These are phyloP conservation scores for Chionographis japonica DNA, from an alignment of 106 monocot species.

Conservation along the genomic window DNA sequence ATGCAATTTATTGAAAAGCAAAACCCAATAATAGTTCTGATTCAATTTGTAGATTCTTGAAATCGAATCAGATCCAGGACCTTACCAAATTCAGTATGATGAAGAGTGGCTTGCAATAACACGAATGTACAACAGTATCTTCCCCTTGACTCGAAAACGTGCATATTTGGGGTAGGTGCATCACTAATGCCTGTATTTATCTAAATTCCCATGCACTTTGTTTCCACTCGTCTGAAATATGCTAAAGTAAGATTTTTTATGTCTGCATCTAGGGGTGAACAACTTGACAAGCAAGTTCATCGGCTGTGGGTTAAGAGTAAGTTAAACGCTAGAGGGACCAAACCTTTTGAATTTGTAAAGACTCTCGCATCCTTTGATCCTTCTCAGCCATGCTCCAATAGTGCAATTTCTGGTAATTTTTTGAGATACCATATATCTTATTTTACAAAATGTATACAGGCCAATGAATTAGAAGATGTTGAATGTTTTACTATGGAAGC, in stretches of 20 bases:
- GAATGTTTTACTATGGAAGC: too few species aligned
- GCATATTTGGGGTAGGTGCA: slow-evolving; percentile 20
- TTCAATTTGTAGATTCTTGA: slow-evolving; percentile 62
- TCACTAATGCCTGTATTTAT: neutral
- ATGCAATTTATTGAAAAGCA: neutral
- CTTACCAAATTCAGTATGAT: slow-evolving; percentile 78
- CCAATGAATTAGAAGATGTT: too few species aligned
- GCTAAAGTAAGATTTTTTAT: neutral
- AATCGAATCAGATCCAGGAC: slow-evolving; percentile 73
- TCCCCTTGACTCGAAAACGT: slow-evolving; percentile 52
- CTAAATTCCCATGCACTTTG: too few species aligned
- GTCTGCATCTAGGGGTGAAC: slow-evolving; percentile 10
- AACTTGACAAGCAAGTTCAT: slow-evolving; percentile 19
- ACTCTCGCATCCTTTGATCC: slow-evolving; percentile 26
- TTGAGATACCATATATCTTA: too few species aligned
- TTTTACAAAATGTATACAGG: too few species aligned
- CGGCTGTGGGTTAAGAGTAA: slow-evolving; percentile 28
- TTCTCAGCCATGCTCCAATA: neutral
- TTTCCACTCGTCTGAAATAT: too few species aligned
- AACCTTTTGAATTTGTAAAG: slow-evolving; percentile 36
- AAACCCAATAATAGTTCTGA: neutral
- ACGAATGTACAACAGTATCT: slow-evolving; percentile 51
- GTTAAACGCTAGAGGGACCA: slow-evolving; percentile 24
- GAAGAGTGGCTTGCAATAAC: slow-evolving; percentile 97
- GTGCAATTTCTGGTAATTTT: neutral